phyloP scores from a whole-genome alignment of 2,329 filamentous ascomycete species.

The Volutella citrinella region DNA sequence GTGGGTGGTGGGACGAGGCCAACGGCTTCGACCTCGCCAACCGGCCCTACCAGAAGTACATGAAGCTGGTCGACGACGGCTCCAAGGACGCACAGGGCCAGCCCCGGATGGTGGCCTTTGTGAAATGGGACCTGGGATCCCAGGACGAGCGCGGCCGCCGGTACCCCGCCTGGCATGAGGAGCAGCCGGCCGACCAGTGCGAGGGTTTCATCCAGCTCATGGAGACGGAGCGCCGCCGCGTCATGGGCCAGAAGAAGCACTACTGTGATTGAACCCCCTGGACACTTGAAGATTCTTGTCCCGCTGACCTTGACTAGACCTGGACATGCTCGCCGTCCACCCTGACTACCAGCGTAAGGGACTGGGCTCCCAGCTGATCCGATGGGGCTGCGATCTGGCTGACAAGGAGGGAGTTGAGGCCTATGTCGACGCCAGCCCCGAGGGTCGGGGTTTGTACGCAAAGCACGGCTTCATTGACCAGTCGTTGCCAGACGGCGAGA shows the following conservation, averaged over 20 bases:
- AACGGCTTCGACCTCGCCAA: constrained; percentile 11
- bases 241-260: constrained; percentile 14
- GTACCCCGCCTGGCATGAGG: constrained; percentile 15
- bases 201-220: constrained; percentile 13
- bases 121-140: constrained; percentile 16
- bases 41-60: constrained; percentile 16
- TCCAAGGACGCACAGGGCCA: constrained; percentile 7
- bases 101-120: constrained; percentile 14
- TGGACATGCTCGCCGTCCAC: constrained; percentile 24
- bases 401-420: constrained; percentile 16
- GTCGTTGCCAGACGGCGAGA: constrained; percentile 7
- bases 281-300: background rate
- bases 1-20: constrained; percentile 16
- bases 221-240: constrained; percentile 12
- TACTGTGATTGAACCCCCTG: constrained; percentile 15
- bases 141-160: constrained; percentile 12
- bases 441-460: constrained; percentile 11
- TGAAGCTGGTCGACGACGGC: constrained; percentile 15
- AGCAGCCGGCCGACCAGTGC: constrained; percentile 13
- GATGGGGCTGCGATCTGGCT: constrained; percentile 22
- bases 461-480: constrained; percentile 16
- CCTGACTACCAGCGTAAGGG: constrained; percentile 25
- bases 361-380: constrained; percentile 20
- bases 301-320: constrained; percentile 11
- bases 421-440: constrained; percentile 23